These are phyloP conservation scores for Closterium sp. DNA, from an alignment of 139 green algal species.

Conservation along the genomic window DNA sequence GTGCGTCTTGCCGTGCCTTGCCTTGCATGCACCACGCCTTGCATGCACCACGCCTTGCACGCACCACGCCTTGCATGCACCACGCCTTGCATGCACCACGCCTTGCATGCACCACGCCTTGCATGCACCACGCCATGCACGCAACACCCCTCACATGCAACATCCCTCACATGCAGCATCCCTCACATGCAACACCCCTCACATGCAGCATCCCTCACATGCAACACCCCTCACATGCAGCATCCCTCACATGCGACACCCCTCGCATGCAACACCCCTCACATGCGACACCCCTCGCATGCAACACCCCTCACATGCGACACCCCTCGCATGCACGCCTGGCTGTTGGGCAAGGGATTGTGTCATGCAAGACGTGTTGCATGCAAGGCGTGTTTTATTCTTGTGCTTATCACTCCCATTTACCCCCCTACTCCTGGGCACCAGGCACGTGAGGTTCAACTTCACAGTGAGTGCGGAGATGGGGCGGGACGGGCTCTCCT, in stretches of 20 bases:
- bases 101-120: background rate
- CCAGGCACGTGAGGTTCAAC: constrained; percentile 16
- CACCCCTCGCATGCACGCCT: background rate
- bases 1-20: background rate
- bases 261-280: background rate
- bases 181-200: background rate
- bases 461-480: constrained; percentile 27
- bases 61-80: background rate
- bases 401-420: background rate
- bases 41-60: no score
- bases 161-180: background rate
- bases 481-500: constrained; percentile 2
- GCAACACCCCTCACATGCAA: background rate
- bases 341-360: background rate
- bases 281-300: background rate
- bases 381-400: no score
- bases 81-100: background rate
- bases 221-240: no score
- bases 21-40: no score
- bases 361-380: no score
- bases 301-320: no score
- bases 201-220: background rate
- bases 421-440: background rate
- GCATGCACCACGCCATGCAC: background rate
- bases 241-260: no score